Evolutionary conservation across 495 filamentous ascomycete genomes (phyloP), one percentile per base, ranked within the genome.

Genomic region (Aspergillus campestris): DNA sequence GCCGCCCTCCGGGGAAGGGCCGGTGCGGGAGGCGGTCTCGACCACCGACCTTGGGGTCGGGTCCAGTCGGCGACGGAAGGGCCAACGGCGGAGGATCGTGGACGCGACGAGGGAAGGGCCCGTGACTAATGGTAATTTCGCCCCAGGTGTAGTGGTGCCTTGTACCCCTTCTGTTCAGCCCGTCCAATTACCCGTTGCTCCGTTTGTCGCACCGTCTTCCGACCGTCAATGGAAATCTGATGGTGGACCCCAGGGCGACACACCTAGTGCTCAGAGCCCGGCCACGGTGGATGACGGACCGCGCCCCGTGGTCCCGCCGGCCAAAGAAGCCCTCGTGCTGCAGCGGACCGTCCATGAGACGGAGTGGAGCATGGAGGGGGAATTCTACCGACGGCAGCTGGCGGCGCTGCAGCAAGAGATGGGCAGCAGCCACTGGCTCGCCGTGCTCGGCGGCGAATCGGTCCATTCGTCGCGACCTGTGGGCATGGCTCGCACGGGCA

Each of bases 341-440:
- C 56, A 48, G 37, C 50, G 28, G 15, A 40, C 45, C 10, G 35
- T 44, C 3, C 62, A 54, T 46, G 40, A 49, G 39, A 58, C 55
- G 35, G 73, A 86, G 43, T 86, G 85, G 77, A 78, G 79, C 40
- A 66, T 81, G 36, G 80, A 80, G 41, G 82, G 83, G 39, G 87
- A 94, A 55, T 69, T 87, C 6, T 95, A 91, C 61, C 78, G 80
- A 33, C 84, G 83, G 60, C 89, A 89, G 53, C 79, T 97, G 38
- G 88, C 92, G 61, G 84, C 84, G 9, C 66, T 95, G 12, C 83
- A 86, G 34, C 82, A 82, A 52, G 87, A 95, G 48, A 80, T 94
- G 40, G 86, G 88, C 31, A 84, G 78, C 49, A 82, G 80, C 18
- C 1, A 24, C 39, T 98, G 94, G 77, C 74, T 96, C 29, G 88